Conservation (phyloP, 495 filamentous ascomycete genomes). For the Tuber aestivum region DNA sequence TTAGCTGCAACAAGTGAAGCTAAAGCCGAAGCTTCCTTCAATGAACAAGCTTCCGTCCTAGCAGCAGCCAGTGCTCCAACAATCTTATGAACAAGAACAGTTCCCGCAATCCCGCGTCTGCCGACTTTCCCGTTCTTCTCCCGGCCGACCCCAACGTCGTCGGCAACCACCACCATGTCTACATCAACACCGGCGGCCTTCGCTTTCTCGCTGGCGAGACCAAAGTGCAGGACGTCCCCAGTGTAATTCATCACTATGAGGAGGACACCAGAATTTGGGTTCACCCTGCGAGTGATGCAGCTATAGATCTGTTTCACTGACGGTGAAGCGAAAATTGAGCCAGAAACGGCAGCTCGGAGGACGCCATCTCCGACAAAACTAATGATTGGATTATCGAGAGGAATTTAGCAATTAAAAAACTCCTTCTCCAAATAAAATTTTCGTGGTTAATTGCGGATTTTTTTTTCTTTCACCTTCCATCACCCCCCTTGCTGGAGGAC, state of each 20-base stretch:
- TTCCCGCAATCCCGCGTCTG: slow-evolving; percentile 83
- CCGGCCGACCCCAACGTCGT: slow-evolving; percentile 89
- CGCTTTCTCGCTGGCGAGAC: slow-evolving; percentile 89
- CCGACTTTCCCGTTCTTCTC: slow-evolving; percentile 82
- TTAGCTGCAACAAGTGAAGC: slow-evolving; percentile 69
- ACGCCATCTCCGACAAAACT: slow-evolving; percentile 61
- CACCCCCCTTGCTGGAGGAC: neutral
- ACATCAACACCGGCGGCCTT: slow-evolving; percentile 70
- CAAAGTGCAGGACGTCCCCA: slow-evolving; percentile 91
- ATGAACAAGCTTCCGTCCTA: slow-evolving; percentile 50
- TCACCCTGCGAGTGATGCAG: slow-evolving; percentile 66
- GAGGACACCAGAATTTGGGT: slow-evolving; percentile 65
- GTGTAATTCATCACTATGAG: slow-evolving; percentile 65
- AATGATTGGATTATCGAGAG: neutral
- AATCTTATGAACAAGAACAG: slow-evolving; percentile 84
- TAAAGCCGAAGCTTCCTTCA: slow-evolving; percentile 63
- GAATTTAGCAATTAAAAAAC: neutral
- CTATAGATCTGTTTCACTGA: slow-evolving; percentile 77
- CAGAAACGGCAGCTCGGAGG: slow-evolving; percentile 79
- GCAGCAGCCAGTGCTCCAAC: slow-evolving; percentile 71
- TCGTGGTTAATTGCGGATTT: neutral
- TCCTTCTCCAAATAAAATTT: neutral
- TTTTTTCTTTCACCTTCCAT: neutral
- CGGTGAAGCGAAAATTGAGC: slow-evolving; percentile 89
- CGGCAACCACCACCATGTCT: slow-evolving; percentile 92